Base-by-base conservation (phyloP, 1,284 basidiomycete species). In the Mycosarcoma mackinlayi region DNA sequence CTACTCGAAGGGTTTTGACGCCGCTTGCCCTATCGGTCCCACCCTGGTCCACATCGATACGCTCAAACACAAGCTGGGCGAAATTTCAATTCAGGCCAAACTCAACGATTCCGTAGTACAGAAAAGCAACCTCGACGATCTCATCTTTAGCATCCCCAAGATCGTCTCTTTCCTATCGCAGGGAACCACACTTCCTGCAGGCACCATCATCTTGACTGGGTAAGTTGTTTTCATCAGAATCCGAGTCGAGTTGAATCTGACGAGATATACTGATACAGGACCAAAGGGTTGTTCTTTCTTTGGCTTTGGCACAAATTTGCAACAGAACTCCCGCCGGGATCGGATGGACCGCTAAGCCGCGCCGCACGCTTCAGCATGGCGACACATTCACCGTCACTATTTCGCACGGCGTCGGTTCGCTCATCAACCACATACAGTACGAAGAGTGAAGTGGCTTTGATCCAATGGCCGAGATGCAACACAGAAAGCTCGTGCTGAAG, bases 11-110 rank as follows among this genome's bases (percentile, higher is more conserved):
- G 76, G 78, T 4, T 85, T 85, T 47, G 85, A 86, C 60, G 75
- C 73, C 13, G 81, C 84, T 0, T 85, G 84, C 52, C 85, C 85
- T 10, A 67, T 84, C 49, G 85, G 84, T 23, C 84, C 84, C 0
- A 82, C 79, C 0, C 56, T 84, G n/a, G 78, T 83, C n/a, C 70
- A 77, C 38, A 55, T 64, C 24, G 53, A 66, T 4, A 48, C 68
- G 14, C 70, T 84, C 34, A 27, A 46, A 6, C n/a, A n/a, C n/a
- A 60, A 77, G 35, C 41, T 78, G 5, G 48, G 52, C 6, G 66
- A 82, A 4, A 53, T 84, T n/a, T 37, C 56, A 21, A 81, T 84
- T 39, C 48, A 67, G 46, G 84, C 83, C 2, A 56, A 38, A 13
- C 69, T 81, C 39, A 84, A 83, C 59, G 83, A 80, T 8, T 66